Evolutionary conservation across 805 yeast genomes (phyloP).

Genomic region (Kodamaea lidongshanica): DNA sequence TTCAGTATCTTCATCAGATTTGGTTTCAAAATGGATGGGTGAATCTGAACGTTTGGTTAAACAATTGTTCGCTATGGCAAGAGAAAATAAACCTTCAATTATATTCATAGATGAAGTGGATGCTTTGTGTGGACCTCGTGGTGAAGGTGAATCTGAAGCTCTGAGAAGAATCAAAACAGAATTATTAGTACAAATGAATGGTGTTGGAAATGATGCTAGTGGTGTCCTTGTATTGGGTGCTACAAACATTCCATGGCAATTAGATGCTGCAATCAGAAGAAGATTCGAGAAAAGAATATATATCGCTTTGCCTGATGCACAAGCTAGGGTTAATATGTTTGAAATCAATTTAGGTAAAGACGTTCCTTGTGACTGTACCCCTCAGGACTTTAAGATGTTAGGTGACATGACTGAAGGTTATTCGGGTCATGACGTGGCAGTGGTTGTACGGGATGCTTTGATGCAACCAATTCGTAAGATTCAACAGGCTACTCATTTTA

Average conservation of each 20-base stretch:
- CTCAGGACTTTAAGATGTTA: constrained; percentile 67
- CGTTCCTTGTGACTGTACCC: constrained; percentile 73
- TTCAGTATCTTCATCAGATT: constrained; percentile 91
- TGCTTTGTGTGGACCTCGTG: constrained; percentile 96
- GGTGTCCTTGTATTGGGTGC: constrained; percentile 97
- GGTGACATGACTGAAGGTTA: constrained; percentile 96
- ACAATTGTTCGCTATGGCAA: constrained; percentile 90
- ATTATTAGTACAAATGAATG: constrained; percentile 95
- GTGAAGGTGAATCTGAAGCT: constrained; percentile 97
- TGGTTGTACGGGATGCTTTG: constrained; percentile 92
- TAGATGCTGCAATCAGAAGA: constrained; percentile 95
- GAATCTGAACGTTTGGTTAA: constrained; percentile 94
- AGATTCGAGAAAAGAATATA: constrained; percentile 94
- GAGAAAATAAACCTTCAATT: constrained; percentile 92
- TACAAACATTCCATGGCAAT: constrained; percentile 97
- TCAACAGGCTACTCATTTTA: constrained; percentile 94
- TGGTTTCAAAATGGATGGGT: constrained; percentile 99
- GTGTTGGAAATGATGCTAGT: constrained; percentile 90
- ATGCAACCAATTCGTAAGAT: constrained; percentile 97
- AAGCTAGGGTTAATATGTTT: constrained; percentile 89
- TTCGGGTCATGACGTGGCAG: constrained; percentile 96
- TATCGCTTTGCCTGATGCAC: constrained; percentile 90
- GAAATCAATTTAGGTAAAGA: constrained; percentile 78
- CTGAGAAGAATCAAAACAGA: constrained; percentile 94
- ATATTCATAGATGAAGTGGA: constrained; percentile 98